phyloP scores from a whole-genome alignment of 495 filamentous ascomycete genomes.

The Aspergillus leporis region DNA sequence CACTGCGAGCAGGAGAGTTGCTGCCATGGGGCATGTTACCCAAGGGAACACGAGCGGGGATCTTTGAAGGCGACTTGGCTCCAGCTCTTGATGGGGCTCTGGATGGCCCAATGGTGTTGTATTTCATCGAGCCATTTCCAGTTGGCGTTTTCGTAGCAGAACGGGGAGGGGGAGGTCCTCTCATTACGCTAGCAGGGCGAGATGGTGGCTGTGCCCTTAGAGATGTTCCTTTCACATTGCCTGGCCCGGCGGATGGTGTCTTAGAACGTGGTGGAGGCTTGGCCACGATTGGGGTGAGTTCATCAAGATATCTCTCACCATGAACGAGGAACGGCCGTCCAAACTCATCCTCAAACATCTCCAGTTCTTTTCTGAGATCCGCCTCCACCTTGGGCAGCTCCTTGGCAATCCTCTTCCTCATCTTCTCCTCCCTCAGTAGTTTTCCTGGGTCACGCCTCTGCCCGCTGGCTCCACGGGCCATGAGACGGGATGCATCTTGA shows the following conservation, averaged over 20 bases:
- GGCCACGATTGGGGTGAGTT: constrained; percentile 62
- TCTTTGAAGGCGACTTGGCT: constrained; percentile 70
- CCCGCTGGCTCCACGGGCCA: constrained; percentile 83
- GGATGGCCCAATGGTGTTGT: constrained; percentile 54
- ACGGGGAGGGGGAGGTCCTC: constrained; percentile 50
- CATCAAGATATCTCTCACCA: constrained; percentile 84
- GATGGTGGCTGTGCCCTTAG: constrained; percentile 28
- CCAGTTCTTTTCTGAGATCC: constrained; percentile 77
- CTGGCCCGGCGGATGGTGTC: constrained; percentile 67
- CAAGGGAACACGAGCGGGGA: constrained; percentile 78
- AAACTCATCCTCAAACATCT: constrained; percentile 91
- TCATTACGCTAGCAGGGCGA: constrained; percentile 39
- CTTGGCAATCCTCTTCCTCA: constrained; percentile 93
- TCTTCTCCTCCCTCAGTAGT: constrained; percentile 95
- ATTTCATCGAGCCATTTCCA: constrained; percentile 46
- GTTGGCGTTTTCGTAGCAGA: constrained; percentile 72
- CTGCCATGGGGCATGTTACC: constrained; percentile 76
- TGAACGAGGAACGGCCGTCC: constrained; percentile 90
- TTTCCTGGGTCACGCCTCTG: constrained; percentile 92
- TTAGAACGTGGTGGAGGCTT: constrained; percentile 73
- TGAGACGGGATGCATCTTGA: constrained; percentile 90
- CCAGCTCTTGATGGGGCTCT: constrained; percentile 40
- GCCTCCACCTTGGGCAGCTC: constrained; percentile 88
- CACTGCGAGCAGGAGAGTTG: constrained; percentile 78
- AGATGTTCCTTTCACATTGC: constrained; percentile 27